Evolutionary conservation across 1,139 yeast genomes (phyloP), one percentile per base, ranked within the genome.

Genomic region (Lodderomyces theae): DNA sequence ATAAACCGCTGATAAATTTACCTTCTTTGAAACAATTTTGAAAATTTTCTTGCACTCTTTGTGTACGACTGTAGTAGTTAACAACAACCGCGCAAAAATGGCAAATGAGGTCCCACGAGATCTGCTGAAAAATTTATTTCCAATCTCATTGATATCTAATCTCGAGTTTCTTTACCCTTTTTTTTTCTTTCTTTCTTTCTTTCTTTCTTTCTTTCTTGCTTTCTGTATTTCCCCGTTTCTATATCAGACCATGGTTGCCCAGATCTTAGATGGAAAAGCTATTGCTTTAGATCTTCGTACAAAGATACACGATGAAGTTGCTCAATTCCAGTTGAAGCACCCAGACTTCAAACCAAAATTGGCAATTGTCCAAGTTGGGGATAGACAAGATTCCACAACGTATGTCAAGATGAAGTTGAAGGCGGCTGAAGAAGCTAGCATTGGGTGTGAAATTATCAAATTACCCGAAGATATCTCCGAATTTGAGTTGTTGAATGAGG

Each of bases 361-460:
- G 60, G 74, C 87, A 41, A 90, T 92, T 52, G 74, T 92, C 51
- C 98, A 92, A 67, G 95, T 92, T 21, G 97, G 97, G 37, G 74
- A 70, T 38, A 77, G 97, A 57, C 90, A 87, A 30, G 98, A 92
- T 61, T 88, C 97, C 10, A 75, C 87, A 38, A 86, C 96, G n/a
- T 92, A 92, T 64, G 97, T 92, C 43, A 80, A 83, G 52, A 90
- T 92, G 96, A 92, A 92, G 70, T 72, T 87, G 52, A 86, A 83
- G 69, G 97, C 97, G 21, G 96, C 97, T 24, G 69, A 74, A 50
- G 94, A 86, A 58, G 92, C 96, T 29, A 80, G 82, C 45, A 84
- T 92, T 50, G 72, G 70, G 24, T 89, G 95, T 60, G 72, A 78
- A 39, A 72, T 87, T 47, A 69, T 84, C 54, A 80, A 78, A 47